These are phyloP conservation scores for Yarrowia osloensis DNA, from an alignment of 805 yeast species.

Conservation along the genomic window DNA sequence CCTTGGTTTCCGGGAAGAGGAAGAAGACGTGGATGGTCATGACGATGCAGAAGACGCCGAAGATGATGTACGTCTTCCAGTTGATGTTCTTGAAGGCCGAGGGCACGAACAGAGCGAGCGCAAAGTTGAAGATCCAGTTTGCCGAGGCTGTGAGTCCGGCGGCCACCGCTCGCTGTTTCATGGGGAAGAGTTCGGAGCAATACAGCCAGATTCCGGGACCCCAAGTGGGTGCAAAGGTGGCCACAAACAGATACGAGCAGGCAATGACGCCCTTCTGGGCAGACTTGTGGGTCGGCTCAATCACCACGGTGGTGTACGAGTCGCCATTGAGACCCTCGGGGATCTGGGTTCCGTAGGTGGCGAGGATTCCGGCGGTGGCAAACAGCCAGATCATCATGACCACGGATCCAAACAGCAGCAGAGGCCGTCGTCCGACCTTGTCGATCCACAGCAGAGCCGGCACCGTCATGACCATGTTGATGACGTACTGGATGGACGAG, in stretches of 20 bases:
- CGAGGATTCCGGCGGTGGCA: slow-evolving; percentile 55
- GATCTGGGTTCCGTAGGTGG: slow-evolving; percentile 36
- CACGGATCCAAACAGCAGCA: slow-evolving; percentile 60
- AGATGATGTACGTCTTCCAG: slow-evolving; percentile 63
- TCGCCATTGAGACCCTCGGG: slow-evolving; percentile 51
- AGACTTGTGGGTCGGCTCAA: slow-evolving; percentile 57
- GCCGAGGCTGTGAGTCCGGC: slow-evolving; percentile 52
- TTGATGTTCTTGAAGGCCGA: slow-evolving; percentile 52
- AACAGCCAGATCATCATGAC: slow-evolving; percentile 66
- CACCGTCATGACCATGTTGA: slow-evolving; percentile 57
- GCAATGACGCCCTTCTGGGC: slow-evolving; percentile 56
- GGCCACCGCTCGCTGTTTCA: slow-evolving; percentile 55
- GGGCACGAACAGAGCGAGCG: slow-evolving; percentile 62
- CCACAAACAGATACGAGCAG: slow-evolving; percentile 59
- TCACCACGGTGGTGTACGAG: slow-evolving; percentile 60
- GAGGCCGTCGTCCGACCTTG: slow-evolving; percentile 62
- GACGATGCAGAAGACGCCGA: slow-evolving; percentile 54
- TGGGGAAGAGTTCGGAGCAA: slow-evolving; percentile 55
- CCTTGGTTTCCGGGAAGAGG: slow-evolving; percentile 38
- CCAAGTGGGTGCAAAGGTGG: slow-evolving; percentile 81
- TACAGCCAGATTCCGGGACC: slow-evolving; percentile 57
- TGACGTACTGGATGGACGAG: slow-evolving; percentile 60
- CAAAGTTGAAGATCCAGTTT: slow-evolving; percentile 47
- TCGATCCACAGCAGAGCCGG: slow-evolving; percentile 65
- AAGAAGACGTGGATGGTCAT: slow-evolving; percentile 49